Evolutionary conservation across 768 basidiomycete species (phyloP).

Genomic region (Russula lepida): DNA sequence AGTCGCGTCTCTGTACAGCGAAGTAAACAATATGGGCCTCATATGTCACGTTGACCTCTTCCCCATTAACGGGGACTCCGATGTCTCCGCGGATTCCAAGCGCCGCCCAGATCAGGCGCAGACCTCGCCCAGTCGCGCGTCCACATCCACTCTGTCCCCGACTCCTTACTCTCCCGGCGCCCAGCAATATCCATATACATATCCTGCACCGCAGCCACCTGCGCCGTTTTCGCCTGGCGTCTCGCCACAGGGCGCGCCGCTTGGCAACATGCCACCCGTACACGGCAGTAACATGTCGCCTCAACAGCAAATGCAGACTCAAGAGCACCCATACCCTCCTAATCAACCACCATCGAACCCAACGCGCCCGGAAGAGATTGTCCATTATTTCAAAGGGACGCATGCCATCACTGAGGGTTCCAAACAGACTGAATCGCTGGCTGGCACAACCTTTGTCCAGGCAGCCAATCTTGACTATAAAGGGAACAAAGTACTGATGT

Average conservation of each 20-base stretch:
- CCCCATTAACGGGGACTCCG: constrained; percentile 33
- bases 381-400: constrained; percentile 34
- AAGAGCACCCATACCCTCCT: constrained; percentile 8
- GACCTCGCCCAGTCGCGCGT: constrained; percentile 13
- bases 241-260: constrained; percentile 3
- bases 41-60: constrained; percentile 75
- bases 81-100: constrained; percentile 1
- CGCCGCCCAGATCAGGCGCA: constrained; percentile 9
- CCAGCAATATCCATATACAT: constrained; percentile 21
- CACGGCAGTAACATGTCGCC: constrained; percentile 2
- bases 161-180: constrained; percentile 19
- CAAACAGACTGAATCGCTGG: constrained; percentile 45
- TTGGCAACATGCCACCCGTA: neutral
- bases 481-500: constrained; percentile 49
- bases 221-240: neutral
- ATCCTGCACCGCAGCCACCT: constrained; percentile 20
- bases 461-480: constrained; percentile 46
- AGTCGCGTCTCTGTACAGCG: constrained; percentile 30
- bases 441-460: constrained; percentile 51
- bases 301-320: constrained; percentile 1
- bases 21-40: constrained; percentile 54
- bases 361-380: constrained; percentile 29
- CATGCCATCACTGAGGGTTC: constrained; percentile 40
- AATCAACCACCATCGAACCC: constrained; percentile 5
- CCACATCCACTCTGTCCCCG: constrained; percentile 19